These are phyloP conservation scores for Adansonia rubrostipa DNA, from an alignment of 441 rosid species.

Conservation along the genomic window DNA sequence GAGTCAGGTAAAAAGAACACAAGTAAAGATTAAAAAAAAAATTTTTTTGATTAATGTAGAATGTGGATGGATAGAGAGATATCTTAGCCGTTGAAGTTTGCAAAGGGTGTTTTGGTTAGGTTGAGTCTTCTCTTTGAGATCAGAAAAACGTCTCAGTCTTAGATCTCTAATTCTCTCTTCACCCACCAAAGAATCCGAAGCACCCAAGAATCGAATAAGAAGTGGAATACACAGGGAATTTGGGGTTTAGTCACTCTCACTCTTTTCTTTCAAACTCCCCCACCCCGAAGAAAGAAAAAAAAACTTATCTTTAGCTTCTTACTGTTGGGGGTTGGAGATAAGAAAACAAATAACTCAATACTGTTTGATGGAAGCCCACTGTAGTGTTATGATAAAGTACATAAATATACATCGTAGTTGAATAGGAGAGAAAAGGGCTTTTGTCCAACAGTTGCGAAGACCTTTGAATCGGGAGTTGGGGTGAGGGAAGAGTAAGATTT, in stretches of 20 bases:
- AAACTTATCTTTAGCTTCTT: conserved; percentile 19
- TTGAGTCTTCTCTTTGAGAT: conserved; percentile 43
- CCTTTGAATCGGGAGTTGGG: conserved; percentile 25
- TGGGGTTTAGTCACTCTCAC: conserved; percentile 39
- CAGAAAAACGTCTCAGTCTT: conserved; percentile 52
- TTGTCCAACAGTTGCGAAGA: conserved; percentile 28
- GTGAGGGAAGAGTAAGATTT: neutral
- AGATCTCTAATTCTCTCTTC: conserved; percentile 33
- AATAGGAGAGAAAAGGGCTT: conserved; percentile 38
- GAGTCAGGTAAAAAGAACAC: neutral
- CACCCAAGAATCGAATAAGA: conserved; percentile 51
- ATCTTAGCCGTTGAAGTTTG: neutral
- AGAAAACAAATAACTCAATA: neutral
- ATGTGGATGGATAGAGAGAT: too few species aligned
- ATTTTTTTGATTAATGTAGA: neutral
- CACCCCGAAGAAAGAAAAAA: neutral
- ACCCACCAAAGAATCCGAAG: conserved; percentile 28
- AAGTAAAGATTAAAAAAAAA: neutral
- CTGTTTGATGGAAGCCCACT: neutral
- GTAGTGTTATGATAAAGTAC: neutral
- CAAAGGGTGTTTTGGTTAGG: conserved; percentile 32
- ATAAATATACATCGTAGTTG: conserved; percentile 22
- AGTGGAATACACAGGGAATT: conserved; percentile 49
- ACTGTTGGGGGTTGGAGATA: conserved; percentile 20
- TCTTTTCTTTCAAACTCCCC: conserved; percentile 24